Evolutionary conservation across 805 yeast genomes (phyloP), one percentile per base, ranked within the genome.

Genomic region (Yamadazyma insecticola): DNA sequence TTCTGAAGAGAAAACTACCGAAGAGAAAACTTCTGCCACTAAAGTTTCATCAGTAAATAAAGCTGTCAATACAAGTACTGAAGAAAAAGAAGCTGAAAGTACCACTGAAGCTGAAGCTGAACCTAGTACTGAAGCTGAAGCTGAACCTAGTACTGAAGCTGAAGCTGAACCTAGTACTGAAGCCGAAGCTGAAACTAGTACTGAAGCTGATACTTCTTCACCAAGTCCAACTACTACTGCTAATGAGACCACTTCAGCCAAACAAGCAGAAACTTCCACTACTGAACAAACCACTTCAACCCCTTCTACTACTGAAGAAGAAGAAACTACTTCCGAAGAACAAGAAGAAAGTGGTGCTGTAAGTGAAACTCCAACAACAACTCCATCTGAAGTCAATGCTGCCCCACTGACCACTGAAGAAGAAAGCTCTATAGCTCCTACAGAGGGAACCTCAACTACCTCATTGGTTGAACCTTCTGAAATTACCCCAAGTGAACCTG

Each of bases 371-470:
- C 20, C 28, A 22, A 19, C 32, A 13, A 15, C 33, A 19, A 9
- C 28, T 30, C 19, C 36, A 22, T 10, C 7, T 13, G 15, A 19
- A n/a, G 14, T 24, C n/a, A n/a, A n/a, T n/a, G n/a, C n/a, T n/a
- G n/a, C n/a, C n/a, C n/a, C n/a, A n/a, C n/a, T n/a, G 12, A 21
- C 39, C 25, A 23, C 29, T 16, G 14, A 30, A 19, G 17, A 26
- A 23, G 20, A 25, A 29, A 26, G 22, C 18, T 22, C 28, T 22
- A 28, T 22, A 8, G 16, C 34, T n/a, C 22, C 30, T 22, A 14
- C 26, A 9, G 26, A n/a, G 12, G 21, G 3, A 28, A 24, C 28
- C 18, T 11, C 22, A 12, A 21, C 18, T 17, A 14, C 33, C 18
- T 19, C 32, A 24, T 12, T 24, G 15, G 26, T 24, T 24, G 20